Evolutionary conservation across 371 early-diverging fungal genomes (phyloP).

Genomic region (Gilbertella persicaria): DNA sequence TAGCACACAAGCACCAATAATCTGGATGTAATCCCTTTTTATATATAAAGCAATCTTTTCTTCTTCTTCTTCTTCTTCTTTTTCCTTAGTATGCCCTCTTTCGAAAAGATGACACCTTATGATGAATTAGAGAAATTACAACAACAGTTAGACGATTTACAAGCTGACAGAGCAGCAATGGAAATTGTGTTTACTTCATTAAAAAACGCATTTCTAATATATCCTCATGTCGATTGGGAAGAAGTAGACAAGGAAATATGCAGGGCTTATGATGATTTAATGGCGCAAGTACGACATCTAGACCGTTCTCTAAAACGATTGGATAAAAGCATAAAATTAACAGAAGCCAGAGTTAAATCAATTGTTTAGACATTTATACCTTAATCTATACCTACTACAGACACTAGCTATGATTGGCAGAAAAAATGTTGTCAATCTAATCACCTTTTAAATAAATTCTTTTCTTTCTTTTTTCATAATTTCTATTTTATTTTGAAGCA

Average conservation of each 20-base stretch:
- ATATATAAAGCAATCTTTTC: conserved; percentile 3
- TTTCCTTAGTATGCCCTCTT: not conserved
- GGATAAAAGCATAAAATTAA: conserved; percentile 18
- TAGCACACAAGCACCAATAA: too few species aligned
- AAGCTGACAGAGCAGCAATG: conserved; percentile 19
- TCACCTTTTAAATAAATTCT: too few species aligned
- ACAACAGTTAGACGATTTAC: conserved; percentile 13
- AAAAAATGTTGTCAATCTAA: too few species aligned
- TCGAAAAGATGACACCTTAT: not conserved
- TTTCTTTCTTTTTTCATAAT: too few species aligned
- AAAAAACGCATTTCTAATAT: conserved; percentile 20
- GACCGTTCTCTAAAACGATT: conserved; percentile 20
- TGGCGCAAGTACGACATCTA: conserved; percentile 26
- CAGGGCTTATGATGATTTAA: conserved; percentile 25
- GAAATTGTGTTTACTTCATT: conserved; percentile 22
- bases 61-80: not conserved
- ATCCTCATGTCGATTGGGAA: conserved; percentile 12
- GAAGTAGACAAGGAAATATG: conserved; percentile 24
- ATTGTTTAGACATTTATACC: too few species aligned
- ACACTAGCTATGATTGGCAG: too few species aligned
- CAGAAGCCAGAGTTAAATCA: too few species aligned
- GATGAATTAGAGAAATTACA: conserved; percentile 13
- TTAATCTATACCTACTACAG: too few species aligned
- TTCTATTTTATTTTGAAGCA: too few species aligned
- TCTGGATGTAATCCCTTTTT: too few species aligned